Conservation (phyloP, 345 rosid genomes). For the Sisymbrium altissimum region DNA sequence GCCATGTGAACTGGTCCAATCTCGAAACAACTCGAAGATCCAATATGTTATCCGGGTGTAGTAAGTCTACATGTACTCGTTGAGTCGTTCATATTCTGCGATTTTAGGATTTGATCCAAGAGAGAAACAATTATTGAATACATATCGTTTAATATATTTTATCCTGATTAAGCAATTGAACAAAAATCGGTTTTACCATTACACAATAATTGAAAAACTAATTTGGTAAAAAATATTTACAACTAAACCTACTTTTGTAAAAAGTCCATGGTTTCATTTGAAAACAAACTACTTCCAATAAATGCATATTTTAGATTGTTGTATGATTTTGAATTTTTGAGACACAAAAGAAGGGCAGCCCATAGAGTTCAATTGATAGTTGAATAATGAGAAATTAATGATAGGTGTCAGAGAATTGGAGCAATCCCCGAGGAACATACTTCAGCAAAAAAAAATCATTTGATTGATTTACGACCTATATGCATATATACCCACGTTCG, state of each 20-base stretch:
- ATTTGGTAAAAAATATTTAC: no score
- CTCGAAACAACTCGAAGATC: neutral
- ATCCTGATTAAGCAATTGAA: no score
- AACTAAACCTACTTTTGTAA: no score
- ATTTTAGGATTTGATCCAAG: neutral
- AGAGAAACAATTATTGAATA: neutral
- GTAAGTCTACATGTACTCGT: neutral
- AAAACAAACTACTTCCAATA: no score
- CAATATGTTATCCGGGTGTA: neutral
- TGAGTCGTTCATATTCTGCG: neutral
- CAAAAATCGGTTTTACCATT: no score
- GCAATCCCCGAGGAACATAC: slow-evolving; percentile 17
- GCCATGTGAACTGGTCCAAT: neutral
- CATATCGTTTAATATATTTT: neutral
- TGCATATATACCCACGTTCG: neutral
- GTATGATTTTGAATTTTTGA: neutral
- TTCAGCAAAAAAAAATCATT: neutral
- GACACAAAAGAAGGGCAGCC: slow-evolving; percentile 31
- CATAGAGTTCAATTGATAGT: slow-evolving; percentile 16
- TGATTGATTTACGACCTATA: neutral
- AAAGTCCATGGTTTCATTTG: neutral
- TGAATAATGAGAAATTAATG: slow-evolving; percentile 18
- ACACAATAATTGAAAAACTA: no score
- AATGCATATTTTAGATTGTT: neutral
- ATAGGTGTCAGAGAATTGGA: slow-evolving; percentile 32